A percentile compares a stretch with the other conserved stretches of the same genome.
phyloP scores from a whole-genome alignment of 73 alveolate species.

The Paramecium octaurelia region DNA sequence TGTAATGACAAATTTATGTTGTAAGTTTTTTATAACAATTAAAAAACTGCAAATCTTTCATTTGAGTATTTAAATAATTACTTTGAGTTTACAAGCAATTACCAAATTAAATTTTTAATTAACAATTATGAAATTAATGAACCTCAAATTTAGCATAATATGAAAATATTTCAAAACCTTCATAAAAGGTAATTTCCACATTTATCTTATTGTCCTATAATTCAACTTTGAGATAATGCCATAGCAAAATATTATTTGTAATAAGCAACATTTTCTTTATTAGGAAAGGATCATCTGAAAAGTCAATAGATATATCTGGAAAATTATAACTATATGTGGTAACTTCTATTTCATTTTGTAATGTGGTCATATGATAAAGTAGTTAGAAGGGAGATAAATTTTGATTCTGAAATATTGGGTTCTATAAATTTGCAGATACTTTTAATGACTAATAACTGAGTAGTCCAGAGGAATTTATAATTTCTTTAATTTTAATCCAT shows the following conservation, averaged over 20 bases:
- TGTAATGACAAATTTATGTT: neutral
- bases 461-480: neutral
- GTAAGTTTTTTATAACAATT: neutral
- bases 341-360: neutral
- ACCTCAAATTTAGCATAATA: neutral
- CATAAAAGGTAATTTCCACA: neutral
- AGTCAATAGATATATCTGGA: neutral
- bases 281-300: neutral
- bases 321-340: neutral
- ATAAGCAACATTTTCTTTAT: neutral
- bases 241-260: neutral
- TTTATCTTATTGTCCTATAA: neutral
- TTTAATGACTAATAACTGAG: neutral
- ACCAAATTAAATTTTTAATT: neutral
- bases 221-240: neutral
- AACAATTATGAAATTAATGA: neutral
- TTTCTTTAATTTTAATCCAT: neutral
- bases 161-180: neutral
- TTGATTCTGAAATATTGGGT: neutral
- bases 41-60: neutral
- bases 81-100: neutral
- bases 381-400: neutral
- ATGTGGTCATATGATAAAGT: neutral
- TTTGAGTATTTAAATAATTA: neutral
- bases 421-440: neutral